Evolutionary conservation across 495 filamentous ascomycete species (phyloP).

Genomic region (Penicillium salamii): DNA sequence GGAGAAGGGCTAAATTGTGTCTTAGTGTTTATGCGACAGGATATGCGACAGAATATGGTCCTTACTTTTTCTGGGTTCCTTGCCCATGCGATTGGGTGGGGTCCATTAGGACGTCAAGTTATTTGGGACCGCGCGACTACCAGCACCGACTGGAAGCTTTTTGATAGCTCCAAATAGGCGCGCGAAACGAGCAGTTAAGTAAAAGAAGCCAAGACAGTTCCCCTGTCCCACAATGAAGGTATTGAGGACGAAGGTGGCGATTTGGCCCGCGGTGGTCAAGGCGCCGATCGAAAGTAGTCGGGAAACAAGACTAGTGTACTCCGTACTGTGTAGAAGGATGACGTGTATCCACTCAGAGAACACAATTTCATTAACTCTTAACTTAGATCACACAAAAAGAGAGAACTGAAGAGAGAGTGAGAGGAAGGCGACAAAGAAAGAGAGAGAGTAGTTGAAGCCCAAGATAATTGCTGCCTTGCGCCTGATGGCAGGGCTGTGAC

Average conservation of each 20-base stretch:
- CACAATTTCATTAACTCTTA: too few relatives aligned
- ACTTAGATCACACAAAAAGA: not conserved
- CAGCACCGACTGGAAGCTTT: slow-evolving; percentile 14
- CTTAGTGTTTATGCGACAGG: slow-evolving; percentile 17
- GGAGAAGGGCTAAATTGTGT: slow-evolving; percentile 18
- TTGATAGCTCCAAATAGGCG: not conserved
- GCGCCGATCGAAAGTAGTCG: slow-evolving; percentile 23
- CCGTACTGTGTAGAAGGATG: slow-evolving; percentile 21
- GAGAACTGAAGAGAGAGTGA: too few relatives aligned
- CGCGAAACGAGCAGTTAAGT: not conserved
- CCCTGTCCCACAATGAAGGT: not conserved
- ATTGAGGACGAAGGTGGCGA: slow-evolving; percentile 16
- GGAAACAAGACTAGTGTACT: slow-evolving; percentile 19
- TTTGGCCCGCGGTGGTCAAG: slow-evolving; percentile 7
- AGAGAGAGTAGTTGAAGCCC: too few relatives aligned
- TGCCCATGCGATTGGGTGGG: slow-evolving; percentile 24
- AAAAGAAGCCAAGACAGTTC: not conserved
- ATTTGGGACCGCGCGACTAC: slow-evolving; percentile 7
- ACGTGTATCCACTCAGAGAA: slow-evolving; percentile 15
- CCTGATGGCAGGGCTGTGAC: not conserved
- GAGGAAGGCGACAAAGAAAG: too few relatives aligned
- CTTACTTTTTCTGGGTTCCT: slow-evolving; percentile 25
- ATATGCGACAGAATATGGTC: not conserved
- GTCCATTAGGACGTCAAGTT: slow-evolving; percentile 17
- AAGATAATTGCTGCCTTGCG: not conserved